phyloP scores from a whole-genome alignment of 331 rosid species.

The Quercus phellos region DNA sequence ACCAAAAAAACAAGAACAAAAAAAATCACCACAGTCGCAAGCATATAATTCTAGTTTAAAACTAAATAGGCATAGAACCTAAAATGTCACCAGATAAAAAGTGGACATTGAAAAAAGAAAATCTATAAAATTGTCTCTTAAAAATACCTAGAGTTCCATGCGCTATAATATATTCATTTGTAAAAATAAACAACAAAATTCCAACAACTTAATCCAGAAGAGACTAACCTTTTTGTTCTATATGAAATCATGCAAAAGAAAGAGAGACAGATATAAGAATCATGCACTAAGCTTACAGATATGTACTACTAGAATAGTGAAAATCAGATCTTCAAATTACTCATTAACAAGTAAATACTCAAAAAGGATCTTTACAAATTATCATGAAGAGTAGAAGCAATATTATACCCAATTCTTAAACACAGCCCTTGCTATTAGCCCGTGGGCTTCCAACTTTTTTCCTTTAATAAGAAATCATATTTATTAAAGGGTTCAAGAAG shows the following conservation, averaged over 20 bases:
- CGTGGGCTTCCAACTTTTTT: too few relatives aligned
- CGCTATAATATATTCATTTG: background rate
- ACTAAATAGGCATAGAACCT: background rate
- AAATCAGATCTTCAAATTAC: background rate
- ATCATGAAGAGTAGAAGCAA: background rate
- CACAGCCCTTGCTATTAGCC: too few relatives aligned
- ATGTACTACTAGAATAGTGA: background rate
- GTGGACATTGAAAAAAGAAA: background rate
- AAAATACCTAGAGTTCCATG: background rate
- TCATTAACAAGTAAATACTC: background rate
- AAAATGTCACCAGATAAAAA: background rate
- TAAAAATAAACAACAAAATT: background rate
- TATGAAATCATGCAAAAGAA: background rate
- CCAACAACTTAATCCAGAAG: background rate
- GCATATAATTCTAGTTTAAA: background rate
- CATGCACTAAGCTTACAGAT: background rate
- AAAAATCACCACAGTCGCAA: background rate
- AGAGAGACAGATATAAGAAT: background rate
- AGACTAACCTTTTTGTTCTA: background rate
- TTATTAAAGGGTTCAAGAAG: too few relatives aligned
- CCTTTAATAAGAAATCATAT: too few relatives aligned
- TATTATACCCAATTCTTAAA: background rate
- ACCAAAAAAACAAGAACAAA: background rate
- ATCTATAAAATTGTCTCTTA: background rate
- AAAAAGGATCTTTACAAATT: background rate